A percentile compares a stretch with the other conserved stretches of the same genome.
phyloP scores from a whole-genome alignment of 2,329 filamentous ascomycete genomes.

The Calonectria pseudoreteaudii region DNA sequence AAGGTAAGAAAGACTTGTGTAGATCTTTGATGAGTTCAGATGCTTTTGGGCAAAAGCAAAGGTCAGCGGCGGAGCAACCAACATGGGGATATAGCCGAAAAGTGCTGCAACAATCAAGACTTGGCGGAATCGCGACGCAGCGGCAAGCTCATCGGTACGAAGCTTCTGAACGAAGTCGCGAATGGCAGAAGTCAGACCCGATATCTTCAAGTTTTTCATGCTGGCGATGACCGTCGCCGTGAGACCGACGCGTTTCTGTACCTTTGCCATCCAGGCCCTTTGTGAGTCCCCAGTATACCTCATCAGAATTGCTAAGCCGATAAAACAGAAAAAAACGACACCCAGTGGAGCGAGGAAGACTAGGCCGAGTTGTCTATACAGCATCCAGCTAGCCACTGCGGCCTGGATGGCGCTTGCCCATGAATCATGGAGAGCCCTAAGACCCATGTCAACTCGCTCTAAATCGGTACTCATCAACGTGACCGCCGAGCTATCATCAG shows the following conservation, averaged over 20 bases:
- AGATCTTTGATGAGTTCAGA: constrained; percentile 41
- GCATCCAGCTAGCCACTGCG: constrained; percentile 55
- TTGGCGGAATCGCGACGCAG: constrained; percentile 34
- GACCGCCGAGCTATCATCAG: constrained; percentile 50
- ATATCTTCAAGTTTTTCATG: constrained; percentile 44
- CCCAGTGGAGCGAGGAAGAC: constrained; percentile 60
- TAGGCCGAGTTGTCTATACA: constrained; percentile 57
- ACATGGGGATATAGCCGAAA: constrained; percentile 47
- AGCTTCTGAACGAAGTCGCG: constrained; percentile 36
- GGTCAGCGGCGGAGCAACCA: constrained; percentile 45
- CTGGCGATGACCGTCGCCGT: constrained; percentile 39
- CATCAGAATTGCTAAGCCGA: background rate
- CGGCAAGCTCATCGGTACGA: constrained; percentile 39
- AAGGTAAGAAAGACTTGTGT: constrained; percentile 46
- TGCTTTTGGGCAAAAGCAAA: constrained; percentile 38
- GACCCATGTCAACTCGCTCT: constrained; percentile 45
- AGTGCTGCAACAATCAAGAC: constrained; percentile 28
- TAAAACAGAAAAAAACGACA: constrained; percentile 45
- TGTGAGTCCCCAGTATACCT: constrained; percentile 31
- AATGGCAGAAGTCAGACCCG: constrained; percentile 34
- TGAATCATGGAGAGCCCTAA: constrained; percentile 45
- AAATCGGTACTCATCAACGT: constrained; percentile 61
- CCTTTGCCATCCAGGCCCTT: constrained; percentile 47
- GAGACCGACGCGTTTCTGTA: constrained; percentile 45
- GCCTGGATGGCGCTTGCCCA: constrained; percentile 54